Percentiles rank a stretch among this genome's conserved stretches.
Conservation (phyloP, 495 filamentous ascomycete genomes). For the Acidiella bohemica region DNA sequence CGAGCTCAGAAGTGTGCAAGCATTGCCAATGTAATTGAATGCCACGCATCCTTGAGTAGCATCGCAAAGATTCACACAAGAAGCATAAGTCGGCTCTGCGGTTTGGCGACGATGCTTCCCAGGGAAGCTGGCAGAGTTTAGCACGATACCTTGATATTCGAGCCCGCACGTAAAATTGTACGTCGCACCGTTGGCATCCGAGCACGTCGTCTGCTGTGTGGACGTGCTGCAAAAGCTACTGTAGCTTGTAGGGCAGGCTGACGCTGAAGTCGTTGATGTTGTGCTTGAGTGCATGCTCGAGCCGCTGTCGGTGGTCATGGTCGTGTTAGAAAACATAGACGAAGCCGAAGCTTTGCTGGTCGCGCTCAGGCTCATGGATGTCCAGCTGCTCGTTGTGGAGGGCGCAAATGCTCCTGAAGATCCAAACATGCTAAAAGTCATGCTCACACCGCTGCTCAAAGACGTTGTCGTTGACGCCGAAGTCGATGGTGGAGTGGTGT, state of each 20-base stretch:
- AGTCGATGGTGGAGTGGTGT: background rate
- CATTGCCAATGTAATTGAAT: slow-evolving; percentile 9
- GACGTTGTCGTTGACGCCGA: background rate
- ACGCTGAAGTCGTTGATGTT: background rate
- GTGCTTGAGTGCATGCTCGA: background rate
- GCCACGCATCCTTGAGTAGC: slow-evolving; percentile 9
- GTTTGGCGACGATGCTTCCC: slow-evolving; percentile 3
- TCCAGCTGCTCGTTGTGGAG: background rate
- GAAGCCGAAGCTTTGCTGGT: background rate
- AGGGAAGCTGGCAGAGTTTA: slow-evolving; percentile 7
- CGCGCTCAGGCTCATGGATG: background rate
- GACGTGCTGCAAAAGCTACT: background rate
- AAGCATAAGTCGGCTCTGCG: slow-evolving; percentile 1
- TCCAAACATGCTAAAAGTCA: background rate
- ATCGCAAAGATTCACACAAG: slow-evolving; percentile 10
- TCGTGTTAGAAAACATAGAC: background rate
- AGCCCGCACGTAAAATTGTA: slow-evolving; percentile 11
- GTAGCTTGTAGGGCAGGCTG: slow-evolving; percentile 4
- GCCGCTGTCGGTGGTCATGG: background rate
- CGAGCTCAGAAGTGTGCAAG: slow-evolving; percentile 9
- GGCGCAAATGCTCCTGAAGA: background rate
- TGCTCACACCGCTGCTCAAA: background rate
- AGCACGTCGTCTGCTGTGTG: slow-evolving; percentile 5
- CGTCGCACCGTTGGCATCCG: slow-evolving; percentile 3
- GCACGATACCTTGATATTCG: slow-evolving; percentile 8